These are phyloP conservation scores for Dactylellina drechsleri DNA, from an alignment of 2,329 filamentous ascomycete species.

Conservation along the genomic window DNA sequence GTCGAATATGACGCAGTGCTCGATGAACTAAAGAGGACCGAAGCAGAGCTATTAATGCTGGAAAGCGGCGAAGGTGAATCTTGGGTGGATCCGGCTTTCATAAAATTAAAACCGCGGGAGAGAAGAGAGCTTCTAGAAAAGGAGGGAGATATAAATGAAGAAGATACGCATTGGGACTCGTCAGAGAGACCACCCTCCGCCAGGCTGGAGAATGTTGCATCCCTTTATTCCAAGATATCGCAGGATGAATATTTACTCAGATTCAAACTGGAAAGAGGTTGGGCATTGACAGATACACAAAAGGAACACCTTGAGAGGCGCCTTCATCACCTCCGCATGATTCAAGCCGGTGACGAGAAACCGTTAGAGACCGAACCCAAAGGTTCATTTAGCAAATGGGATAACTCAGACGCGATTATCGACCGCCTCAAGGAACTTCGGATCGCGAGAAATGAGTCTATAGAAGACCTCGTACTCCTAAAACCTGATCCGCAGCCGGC, in stretches of 20 bases:
- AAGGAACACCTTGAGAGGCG: neutral
- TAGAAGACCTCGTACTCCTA: no score
- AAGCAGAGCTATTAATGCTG: constrained; percentile 34
- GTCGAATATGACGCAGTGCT: neutral
- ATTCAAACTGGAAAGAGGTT: neutral
- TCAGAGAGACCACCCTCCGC: no score
- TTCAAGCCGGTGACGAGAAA: no score
- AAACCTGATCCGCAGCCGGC: no score
- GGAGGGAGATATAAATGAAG: neutral
- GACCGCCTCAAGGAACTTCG: neutral
- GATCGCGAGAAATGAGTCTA: no score
- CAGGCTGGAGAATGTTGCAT: no score
- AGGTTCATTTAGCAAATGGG: neutral
- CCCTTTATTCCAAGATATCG: no score
- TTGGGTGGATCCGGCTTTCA: constrained; percentile 27
- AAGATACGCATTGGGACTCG: neutral
- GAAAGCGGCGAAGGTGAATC: constrained; percentile 37
- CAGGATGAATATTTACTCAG: neutral
- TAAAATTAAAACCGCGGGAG: neutral
- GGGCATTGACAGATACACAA: neutral
- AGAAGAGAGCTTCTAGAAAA: constrained; percentile 1
- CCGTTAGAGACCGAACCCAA: neutral
- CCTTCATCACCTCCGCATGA: neutral
- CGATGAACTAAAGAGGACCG: constrained; percentile 31
- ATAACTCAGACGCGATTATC: neutral